Evolutionary conservation across 1,284 basidiomycete species (phyloP), one percentile per base, ranked within the genome.

Genomic region (Marasmius fiardii): DNA sequence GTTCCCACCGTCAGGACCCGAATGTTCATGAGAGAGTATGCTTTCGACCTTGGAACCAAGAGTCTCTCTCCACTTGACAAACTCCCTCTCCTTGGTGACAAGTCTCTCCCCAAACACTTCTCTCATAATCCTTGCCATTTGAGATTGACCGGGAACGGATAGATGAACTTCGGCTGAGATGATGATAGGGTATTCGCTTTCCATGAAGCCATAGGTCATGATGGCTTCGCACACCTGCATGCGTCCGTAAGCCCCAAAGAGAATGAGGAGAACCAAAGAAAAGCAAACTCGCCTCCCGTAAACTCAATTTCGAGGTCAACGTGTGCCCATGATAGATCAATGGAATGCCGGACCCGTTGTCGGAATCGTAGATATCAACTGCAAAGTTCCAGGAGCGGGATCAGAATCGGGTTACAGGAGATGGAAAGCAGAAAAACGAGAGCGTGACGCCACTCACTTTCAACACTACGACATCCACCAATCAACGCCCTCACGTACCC

Each of bases 321-420:
- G 96, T 98, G 60, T 90, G 91, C 24, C 94, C 95, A 65, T 99
- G 97, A 62, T 88, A 94, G 2, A 97, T 85, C 57, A 90, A 78
- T 0, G 95, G 91, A 18, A 16, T 16, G 2, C 39, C 39, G 16
- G 7, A 18, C 64, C 91, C 90, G 12, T 69, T 70, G 28, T 95
- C 90, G 11, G 96, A 95, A 63, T 98, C 92, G 71, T 91, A 98
- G 51, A 96, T 88, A 64, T 99, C 96, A 63, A 99, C 93, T 96
- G 62, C 16, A 52, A 41, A 55, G 52, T n/a, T n/a, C n/a, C n/a
- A n/a, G n/a, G n/a, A n/a, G n/a, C n/a, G n/a, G n/a, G n/a, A n/a
- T n/a, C n/a, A n/a, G n/a, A n/a, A n/a, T n/a, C n/a, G n/a, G n/a
- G n/a, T n/a, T n/a, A n/a, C n/a, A n/a, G n/a, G n/a, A n/a, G n/a